These are phyloP conservation scores for Penicillium sp. DNA, from an alignment of 2,329 filamentous ascomycete species.

Conservation along the genomic window DNA sequence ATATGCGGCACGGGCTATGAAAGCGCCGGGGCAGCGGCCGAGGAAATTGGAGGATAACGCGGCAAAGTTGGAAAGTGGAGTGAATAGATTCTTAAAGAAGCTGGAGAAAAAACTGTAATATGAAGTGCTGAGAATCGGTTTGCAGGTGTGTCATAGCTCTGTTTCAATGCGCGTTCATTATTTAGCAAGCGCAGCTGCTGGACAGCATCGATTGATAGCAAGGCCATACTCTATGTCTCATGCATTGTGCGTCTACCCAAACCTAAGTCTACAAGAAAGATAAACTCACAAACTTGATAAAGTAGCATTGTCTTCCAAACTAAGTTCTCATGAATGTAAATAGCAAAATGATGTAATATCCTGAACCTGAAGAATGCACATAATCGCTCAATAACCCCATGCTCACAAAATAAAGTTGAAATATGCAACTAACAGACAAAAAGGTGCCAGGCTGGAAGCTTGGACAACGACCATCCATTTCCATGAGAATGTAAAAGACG, in stretches of 20 bases:
- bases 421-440: constrained; percentile 2
- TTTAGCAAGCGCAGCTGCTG: background rate
- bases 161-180: background rate
- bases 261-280: background rate
- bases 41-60: constrained; percentile 41
- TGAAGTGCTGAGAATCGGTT: background rate
- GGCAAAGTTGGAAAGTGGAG: constrained; percentile 41
- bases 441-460: background rate
- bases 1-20: constrained; percentile 32
- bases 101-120: constrained; percentile 42
- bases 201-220: background rate
- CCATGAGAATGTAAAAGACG: background rate
- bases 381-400: constrained; percentile 20
- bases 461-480: background rate
- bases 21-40: constrained; percentile 31
- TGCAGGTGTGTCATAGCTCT: background rate
- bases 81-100: constrained; percentile 47
- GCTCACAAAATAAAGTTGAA: constrained; percentile 11
- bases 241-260: background rate
- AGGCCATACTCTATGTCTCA: background rate
- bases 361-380: constrained; percentile 21
- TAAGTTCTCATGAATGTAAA: constrained; percentile 2
- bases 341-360: constrained; percentile 15
- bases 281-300: background rate
- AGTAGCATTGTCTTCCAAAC: constrained; percentile 6